Evolutionary conservation across 148 eudicot genomes (phyloP), one percentile per base, ranked within the genome.

Genomic region (Rhododendron mucronatum): DNA sequence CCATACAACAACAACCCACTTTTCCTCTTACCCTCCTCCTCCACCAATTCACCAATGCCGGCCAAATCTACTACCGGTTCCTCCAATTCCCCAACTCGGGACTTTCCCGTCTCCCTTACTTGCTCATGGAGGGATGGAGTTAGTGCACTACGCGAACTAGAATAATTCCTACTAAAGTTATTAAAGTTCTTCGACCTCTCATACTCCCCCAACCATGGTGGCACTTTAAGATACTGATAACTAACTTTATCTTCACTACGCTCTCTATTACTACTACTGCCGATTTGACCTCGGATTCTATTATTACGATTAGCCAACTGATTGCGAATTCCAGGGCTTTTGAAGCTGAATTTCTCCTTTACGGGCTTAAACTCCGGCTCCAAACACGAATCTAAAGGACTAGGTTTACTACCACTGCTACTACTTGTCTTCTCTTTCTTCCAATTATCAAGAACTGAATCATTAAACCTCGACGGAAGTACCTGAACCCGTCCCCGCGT

Each of bases 381-480:
- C 63, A 80, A 79, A 57, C 61, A 81, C 65, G 76, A 81, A 2
- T 92, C 91, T 67, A 65, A 84, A 69, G 50, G 82, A 85, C 79
- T 76, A 86, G 81, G 82, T 63, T 85, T 93, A 91, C 82, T 83
- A 33, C 76, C 30, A 91, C 83, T 85, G 15, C 35, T 4, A 67
- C 74, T 26, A 67, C 35, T 26, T n/a, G 30, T 65, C 86, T 91
- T 93, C 83, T 94, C 99, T 88, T 97, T 94, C 95, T 95, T 97
- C 99, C 99, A 97, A 89, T 97, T 94, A 93, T 93, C 99, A 15
- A 97, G 89, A 82, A 97, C 84, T 2, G 99, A 97, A 88, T 97
- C 99, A 73, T 94, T 97, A 85, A 93, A 97, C 86, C 94, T 86
- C 61, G 98, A 95, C 71, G 99, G 99, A 77, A 97, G 88, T 80